These are phyloP conservation scores for Fallopia convolvulus DNA, from an alignment of 148 eudicot genomes.

Conservation along the genomic window DNA sequence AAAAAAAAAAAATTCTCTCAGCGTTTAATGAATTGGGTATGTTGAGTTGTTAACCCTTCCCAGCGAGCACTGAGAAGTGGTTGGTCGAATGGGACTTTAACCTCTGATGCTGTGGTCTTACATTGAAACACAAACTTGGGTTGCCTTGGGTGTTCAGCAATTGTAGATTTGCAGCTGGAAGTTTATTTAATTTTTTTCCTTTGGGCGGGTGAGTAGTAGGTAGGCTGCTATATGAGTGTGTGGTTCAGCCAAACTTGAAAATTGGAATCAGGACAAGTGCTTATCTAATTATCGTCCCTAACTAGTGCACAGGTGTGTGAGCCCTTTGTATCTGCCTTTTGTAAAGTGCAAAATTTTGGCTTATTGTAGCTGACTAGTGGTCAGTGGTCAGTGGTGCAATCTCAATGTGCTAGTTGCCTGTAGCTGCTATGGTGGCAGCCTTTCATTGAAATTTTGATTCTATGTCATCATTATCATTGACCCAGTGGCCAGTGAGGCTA, in stretches of 20 bases:
- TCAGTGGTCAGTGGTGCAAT: neutral
- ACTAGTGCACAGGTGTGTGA: neutral
- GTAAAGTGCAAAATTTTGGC: neutral
- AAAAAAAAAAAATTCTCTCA: neutral
- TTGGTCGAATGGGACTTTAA: conserved; percentile 3
- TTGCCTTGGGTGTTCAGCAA: neutral
- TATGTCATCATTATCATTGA: no score
- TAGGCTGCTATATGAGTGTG: neutral
- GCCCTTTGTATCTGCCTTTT: neutral
- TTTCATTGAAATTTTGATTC: neutral
- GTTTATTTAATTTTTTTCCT: neutral
- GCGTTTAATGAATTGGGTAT: neutral
- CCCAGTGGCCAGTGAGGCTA: no score
- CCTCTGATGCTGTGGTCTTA: neutral
- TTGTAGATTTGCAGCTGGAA: neutral
- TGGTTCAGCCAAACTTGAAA: neutral
- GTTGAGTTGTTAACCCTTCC: neutral
- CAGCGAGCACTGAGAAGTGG: neutral
- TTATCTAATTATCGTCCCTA: neutral
- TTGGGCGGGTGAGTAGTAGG: neutral
- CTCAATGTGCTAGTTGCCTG: neutral
- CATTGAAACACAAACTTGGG: neutral
- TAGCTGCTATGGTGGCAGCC: neutral
- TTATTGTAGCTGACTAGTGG: neutral
- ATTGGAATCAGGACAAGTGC: neutral